Percentiles rank a stretch among this genome's conserved stretches.
These are phyloP conservation scores for Lactarius pseudohatsudake DNA, from an alignment of 768 basidiomycete genomes.

Conservation along the genomic window DNA sequence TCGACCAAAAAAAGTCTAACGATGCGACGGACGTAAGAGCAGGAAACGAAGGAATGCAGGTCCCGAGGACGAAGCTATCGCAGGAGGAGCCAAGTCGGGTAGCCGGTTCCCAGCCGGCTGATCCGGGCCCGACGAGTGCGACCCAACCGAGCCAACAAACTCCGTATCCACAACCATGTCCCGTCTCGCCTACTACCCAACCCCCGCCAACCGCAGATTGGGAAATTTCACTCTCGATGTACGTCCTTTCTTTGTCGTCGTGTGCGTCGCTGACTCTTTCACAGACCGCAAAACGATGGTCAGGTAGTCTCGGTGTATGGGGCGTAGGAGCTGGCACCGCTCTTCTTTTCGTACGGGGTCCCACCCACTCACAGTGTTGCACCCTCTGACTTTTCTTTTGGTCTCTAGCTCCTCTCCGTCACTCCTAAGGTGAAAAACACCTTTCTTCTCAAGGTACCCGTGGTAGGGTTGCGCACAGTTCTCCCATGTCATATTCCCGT, in stretches of 20 bases:
- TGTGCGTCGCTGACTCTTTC: conserved; percentile 5
- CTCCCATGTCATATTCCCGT: conserved; percentile 6
- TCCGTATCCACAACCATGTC: conserved; percentile 34
- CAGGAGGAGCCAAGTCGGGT: neutral
- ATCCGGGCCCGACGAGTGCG: neutral
- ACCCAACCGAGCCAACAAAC: neutral
- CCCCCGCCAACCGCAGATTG: conserved; percentile 31
- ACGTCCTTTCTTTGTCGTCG: conserved; percentile 19
- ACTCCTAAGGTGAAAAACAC: conserved; percentile 82
- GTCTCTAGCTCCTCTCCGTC: conserved; percentile 68
- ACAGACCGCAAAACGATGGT: conserved; percentile 50
- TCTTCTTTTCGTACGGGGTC: conserved; percentile 59
- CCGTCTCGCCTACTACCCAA: conserved; percentile 38
- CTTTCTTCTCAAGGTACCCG: conserved; percentile 67
- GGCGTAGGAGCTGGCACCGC: conserved; percentile 66
- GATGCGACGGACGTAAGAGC: conserved; percentile 18
- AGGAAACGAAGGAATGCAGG: conserved; percentile 17
- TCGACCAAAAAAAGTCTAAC: conserved; percentile 17
- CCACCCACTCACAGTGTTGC: neutral
- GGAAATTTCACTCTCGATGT: conserved; percentile 29
- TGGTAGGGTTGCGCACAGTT: conserved; percentile 50
- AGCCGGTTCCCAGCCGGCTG: conserved; percentile 1
- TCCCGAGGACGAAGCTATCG: conserved; percentile 8
- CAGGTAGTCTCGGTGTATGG: conserved; percentile 63
- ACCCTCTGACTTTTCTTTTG: conserved; percentile 8